Percentiles rank a stretch among this genome's conserved stretches.
phyloP scores from a whole-genome alignment of 805 yeast genomes.

The Lachancea meyersii region DNA sequence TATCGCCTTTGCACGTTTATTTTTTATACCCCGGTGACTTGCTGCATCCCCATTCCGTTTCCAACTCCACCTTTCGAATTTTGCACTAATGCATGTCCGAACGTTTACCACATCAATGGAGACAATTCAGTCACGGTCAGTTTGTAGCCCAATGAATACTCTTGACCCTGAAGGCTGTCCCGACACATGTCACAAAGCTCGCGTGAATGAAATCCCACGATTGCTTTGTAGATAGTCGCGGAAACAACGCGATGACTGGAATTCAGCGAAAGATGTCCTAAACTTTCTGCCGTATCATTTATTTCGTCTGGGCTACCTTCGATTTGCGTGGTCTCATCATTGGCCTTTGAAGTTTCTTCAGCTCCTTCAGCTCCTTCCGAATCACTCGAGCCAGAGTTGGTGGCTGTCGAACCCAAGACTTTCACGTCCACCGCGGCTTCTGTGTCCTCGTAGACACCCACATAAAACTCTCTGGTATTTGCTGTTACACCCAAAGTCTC shows the following conservation, averaged over 20 bases:
- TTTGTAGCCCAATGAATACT: slow-evolving; percentile 27
- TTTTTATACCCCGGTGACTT: too few relatives aligned
- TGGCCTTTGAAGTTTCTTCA: slow-evolving; percentile 4
- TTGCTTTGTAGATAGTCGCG: slow-evolving; percentile 29
- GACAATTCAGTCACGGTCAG: slow-evolving; percentile 22
- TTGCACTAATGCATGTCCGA: neutral
- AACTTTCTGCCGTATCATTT: neutral
- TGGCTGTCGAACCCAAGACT: neutral
- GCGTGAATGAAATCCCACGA: slow-evolving; percentile 30
- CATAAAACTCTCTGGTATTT: slow-evolving; percentile 33
- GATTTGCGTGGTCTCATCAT: neutral
- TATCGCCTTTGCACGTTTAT: too few relatives aligned
- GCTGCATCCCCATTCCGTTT: too few relatives aligned
- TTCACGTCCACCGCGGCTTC: slow-evolving; percentile 13
- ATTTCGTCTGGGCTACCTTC: neutral
- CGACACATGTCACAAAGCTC: slow-evolving; percentile 25
- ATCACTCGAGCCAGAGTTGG: neutral
- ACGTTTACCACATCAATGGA: slow-evolving; percentile 17
- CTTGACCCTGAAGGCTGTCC: slow-evolving; percentile 24
- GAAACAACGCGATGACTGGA: slow-evolving; percentile 5
- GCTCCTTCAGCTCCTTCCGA: slow-evolving; percentile 8
- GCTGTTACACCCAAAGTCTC: slow-evolving; percentile 10
- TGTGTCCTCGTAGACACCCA: slow-evolving; percentile 31
- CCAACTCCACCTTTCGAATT: neutral
- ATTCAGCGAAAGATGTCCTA: neutral